phyloP scores from a whole-genome alignment of 2,329 filamentous ascomycete genomes.

The Trichoderma sp. region DNA sequence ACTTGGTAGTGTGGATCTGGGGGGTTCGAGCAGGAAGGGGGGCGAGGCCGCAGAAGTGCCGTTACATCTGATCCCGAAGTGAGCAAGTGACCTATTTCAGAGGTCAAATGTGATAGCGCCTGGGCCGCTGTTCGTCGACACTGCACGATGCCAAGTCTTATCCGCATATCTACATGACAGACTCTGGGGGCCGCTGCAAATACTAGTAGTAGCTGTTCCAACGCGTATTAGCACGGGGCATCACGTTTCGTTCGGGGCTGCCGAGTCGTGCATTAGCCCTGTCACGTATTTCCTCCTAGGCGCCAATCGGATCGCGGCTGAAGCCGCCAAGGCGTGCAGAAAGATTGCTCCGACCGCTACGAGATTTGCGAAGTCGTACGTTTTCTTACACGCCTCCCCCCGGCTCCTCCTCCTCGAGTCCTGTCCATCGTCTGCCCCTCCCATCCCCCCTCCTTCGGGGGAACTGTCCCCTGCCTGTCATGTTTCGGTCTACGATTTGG shows the following conservation, averaged over 20 bases:
- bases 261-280: constrained; percentile 1
- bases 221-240: background rate
- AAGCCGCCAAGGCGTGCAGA: background rate
- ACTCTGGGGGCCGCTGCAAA: background rate
- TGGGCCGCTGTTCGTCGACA: background rate
- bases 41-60: background rate
- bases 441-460: background rate
- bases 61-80: background rate
- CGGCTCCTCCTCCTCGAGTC: too few species aligned
- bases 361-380: background rate
- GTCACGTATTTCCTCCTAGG: background rate
- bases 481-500: background rate
- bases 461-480: background rate
- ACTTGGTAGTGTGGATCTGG: background rate
- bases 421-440: too few species aligned
- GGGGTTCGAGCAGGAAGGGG: too few species aligned
- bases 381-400: background rate
- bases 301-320: background rate
- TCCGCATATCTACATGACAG: background rate
- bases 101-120: background rate
- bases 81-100: background rate
- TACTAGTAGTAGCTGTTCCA: background rate
- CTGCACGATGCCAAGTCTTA: background rate
- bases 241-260: background rate
- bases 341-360: background rate